Evolutionary conservation across 2,329 filamentous ascomycete species (phyloP).

Genomic region (Aspergillus ustus): DNA sequence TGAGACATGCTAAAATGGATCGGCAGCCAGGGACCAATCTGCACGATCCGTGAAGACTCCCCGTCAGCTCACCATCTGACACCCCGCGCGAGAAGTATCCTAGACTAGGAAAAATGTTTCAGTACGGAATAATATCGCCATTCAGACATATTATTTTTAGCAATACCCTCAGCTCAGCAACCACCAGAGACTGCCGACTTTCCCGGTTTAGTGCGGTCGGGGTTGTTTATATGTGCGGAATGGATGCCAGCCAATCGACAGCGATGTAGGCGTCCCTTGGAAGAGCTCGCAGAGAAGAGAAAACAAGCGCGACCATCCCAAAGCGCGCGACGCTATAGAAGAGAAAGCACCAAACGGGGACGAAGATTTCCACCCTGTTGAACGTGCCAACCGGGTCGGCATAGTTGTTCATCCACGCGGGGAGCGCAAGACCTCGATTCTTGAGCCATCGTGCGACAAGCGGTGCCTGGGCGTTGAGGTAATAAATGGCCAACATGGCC

Average conservation of each 20-base stretch:
- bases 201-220: background rate
- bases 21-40: background rate
- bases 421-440: background rate
- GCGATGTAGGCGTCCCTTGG: background rate
- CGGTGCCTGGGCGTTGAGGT: background rate
- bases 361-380: background rate
- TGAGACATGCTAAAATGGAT: background rate
- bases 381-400: background rate
- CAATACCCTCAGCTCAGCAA: background rate
- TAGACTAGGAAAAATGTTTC: background rate
- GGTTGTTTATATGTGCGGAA: background rate
- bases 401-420: background rate
- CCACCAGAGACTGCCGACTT: background rate
- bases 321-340: background rate
- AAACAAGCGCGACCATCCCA: background rate
- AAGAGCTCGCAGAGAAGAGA: constrained; percentile 1
- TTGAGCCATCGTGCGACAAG: background rate
- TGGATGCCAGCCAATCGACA: background rate
- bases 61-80: background rate
- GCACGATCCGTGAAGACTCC: background rate
- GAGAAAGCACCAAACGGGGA: background rate
- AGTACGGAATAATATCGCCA: background rate
- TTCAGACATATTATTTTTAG: background rate
- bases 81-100: background rate
- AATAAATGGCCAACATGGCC: background rate